Base-by-base conservation (phyloP, 768 basidiomycete genomes). In the Lanmaoa pseudosensibilis region DNA sequence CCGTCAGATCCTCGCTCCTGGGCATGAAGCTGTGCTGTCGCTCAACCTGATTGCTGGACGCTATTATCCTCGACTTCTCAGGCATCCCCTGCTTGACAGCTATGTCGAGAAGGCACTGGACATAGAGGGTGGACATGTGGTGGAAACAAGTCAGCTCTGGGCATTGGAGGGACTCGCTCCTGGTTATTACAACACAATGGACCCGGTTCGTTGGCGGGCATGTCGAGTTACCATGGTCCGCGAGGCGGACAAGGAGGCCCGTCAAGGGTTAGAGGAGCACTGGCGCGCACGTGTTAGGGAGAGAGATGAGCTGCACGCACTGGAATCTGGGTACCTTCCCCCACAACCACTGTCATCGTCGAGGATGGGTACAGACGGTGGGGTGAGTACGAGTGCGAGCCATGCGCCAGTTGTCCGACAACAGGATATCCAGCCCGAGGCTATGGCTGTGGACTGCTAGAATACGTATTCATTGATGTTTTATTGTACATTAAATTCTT, bases 61-160 rank as follows among this genome's bases (percentile, higher is more conserved):
- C 53, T 94, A 94, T 68, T 94, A 94, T 66, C 88, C 91, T 5
- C 74, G 78, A 7, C 76, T 94, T 36, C 77, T 92, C 23, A 65
- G 75, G 21, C 88, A 91, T 64, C 88, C 88, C 1, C 74, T 85
- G 36, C 71, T 92, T 19, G 70, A 69, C 13, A 68, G 73, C 5
- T 62, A 61, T 21, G 64, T 88, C 4, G 64, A 73, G 32, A 63
- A 73, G 16, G 80, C 80, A 13, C 62, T 81, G 41, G 55, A 68
- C 36, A 63, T 68, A 12, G 74, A 76, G 15, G 61, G 69, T 7
- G 73, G 70, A n/a, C 74, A 71, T 38, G 58, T 80, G n/a, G 46
- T 73, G 11, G 74, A 77, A 32, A 75, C 67, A 13, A 78, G 77
- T 46, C 80, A 87, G 64, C 69, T 91, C 8, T 89, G 86, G 80